Evolutionary conservation across 768 basidiomycete species (phyloP), one percentile per base, ranked within the genome.

Genomic region (Kwoniella dendrophila): DNA sequence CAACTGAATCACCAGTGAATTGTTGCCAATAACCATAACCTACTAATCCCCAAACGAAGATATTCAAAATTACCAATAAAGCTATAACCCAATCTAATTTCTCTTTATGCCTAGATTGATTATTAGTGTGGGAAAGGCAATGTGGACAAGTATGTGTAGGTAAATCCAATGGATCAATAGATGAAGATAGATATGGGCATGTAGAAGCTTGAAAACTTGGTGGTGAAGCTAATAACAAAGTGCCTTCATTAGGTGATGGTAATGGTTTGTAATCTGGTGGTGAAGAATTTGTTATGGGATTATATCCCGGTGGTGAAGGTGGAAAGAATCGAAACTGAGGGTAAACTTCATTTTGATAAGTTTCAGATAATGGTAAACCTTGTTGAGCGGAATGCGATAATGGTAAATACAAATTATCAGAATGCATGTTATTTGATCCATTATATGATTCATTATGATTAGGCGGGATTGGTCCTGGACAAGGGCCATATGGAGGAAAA

Each of bases 171-270:
- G 38, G 33, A 27, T 2, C 40, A 18, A 6, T 10, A 20, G 33
- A 8, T 41, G 26, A 29, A 11, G 6, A 12, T 0, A 30, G 0
- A 26, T 40, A 45, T 60, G 59, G 51, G 29, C 62, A 34, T 32
- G 44, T 48, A 14, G 49, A 29, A 20, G 24, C 22, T n/a, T 27
- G 29, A 55, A 65, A 69, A 10, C 40, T 30, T 6, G 71, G 71
- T 12, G 68, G 71, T 11, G 71, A 64, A 27, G 63, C 68, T 30
- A 73, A 59, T 14, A 73, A 64, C 2, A 73, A 50, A 2, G 64
- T 53, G 2, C 29, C 44, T n/a, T 73, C 71, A 8, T 38, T 24
- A 4, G 60, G 45, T 10, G 45, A 49, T 2, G 71, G 68, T 20
- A 69, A 20, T 8, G 62, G 57, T n/a, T 61, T 51, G 59, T 70